Evolutionary conservation across 83 land plant species (phyloP).

Genomic region (Picea mariana): DNA sequence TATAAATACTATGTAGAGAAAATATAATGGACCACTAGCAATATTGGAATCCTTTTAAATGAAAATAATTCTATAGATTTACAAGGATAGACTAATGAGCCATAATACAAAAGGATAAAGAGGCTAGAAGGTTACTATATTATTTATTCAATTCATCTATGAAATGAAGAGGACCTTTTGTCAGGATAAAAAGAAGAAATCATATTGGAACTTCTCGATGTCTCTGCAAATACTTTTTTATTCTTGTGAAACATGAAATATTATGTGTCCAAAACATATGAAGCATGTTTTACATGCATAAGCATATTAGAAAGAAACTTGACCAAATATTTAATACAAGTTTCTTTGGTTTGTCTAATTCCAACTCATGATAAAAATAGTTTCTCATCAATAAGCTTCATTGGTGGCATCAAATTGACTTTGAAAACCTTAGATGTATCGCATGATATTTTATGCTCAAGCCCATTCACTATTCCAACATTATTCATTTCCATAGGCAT

Average conservation of each 20-base stretch:
- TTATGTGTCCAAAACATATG: slow-evolving; percentile 83
- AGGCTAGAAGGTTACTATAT: no score
- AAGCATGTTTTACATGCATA: slow-evolving; percentile 35
- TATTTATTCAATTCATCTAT: no score
- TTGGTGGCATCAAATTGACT: background rate
- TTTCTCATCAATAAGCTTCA: background rate
- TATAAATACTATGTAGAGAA: no score
- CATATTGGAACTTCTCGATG: no score
- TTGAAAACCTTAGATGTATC: slow-evolving; percentile 62
- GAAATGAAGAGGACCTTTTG: no score
- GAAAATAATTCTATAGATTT: no score
- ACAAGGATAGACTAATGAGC: no score
- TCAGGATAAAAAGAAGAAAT: no score
- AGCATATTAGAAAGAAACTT: background rate
- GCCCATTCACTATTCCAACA: slow-evolving; percentile 57
- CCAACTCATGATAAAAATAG: background rate
- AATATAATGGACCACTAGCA: no score
- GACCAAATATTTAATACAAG: background rate
- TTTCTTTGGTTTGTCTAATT: background rate
- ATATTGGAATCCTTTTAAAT: no score
- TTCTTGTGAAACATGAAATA: slow-evolving; percentile 50
- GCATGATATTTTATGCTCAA: slow-evolving; percentile 86
- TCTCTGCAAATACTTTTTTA: background rate
- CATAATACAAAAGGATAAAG: no score
- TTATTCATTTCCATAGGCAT: slow-evolving; percentile 48